phyloP scores from a whole-genome alignment of 129 eudicot genomes.

The Centaurea solstitialis region DNA sequence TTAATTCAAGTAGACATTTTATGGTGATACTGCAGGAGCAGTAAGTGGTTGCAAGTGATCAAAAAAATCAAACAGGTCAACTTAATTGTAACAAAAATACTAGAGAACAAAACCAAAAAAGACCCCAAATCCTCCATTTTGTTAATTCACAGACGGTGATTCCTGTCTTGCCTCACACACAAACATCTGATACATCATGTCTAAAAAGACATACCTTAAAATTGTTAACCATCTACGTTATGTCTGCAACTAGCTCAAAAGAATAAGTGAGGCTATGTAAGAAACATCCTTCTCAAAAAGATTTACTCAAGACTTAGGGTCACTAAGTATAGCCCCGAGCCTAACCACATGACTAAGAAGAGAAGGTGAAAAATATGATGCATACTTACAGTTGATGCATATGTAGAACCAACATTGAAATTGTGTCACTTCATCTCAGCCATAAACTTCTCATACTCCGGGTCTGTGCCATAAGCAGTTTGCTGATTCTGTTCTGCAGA shows the following conservation, averaged over 20 bases:
- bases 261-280: neutral
- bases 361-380: conserved; percentile 6
- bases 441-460: conserved; percentile 92
- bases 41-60: neutral
- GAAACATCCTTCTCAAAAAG: conserved; percentile 3
- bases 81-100: neutral
- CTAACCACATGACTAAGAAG: conserved; percentile 9
- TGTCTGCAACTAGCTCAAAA: neutral
- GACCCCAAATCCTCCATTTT: neutral
- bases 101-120: neutral
- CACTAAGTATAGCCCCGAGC: neutral
- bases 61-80: neutral
- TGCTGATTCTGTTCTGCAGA: conserved; percentile 55
- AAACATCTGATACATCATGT: conserved; percentile 1
- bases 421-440: conserved; percentile 71
- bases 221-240: neutral
- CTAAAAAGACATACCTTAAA: neutral
- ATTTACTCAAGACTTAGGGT: neutral
- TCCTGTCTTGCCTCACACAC: conserved; percentile 2
- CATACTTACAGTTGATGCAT: conserved; percentile 37
- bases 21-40: neutral
- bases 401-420: neutral
- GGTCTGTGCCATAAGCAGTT: conserved; percentile 51
- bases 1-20: neutral
- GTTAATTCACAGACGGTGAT: neutral